Conservation (phyloP, 139 green algal species). For the Tetradesmus obliquus region DNA sequence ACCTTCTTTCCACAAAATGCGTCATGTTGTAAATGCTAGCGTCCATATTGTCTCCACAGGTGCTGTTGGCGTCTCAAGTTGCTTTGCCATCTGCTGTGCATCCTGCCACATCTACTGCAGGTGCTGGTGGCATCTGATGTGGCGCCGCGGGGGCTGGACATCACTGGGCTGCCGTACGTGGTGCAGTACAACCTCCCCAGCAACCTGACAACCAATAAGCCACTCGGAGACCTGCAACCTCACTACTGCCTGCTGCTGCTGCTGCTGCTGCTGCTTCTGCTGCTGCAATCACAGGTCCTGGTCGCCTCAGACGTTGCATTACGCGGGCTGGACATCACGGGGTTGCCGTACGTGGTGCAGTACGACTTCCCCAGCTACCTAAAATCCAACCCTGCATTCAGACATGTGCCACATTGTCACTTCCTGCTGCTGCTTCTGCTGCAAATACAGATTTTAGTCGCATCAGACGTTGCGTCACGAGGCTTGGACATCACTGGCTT, state of each 20-base stretch:
- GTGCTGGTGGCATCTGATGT: conserved; percentile 89
- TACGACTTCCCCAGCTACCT: conserved; percentile 89
- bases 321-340: conserved; percentile 82
- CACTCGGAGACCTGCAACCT: conserved; percentile 51
- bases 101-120: conserved; percentile 28
- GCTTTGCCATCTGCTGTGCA: background rate
- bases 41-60: background rate
- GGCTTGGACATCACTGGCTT: conserved; percentile 86
- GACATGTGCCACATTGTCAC: too few species aligned
- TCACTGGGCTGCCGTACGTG: conserved; percentile 81
- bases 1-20: background rate
- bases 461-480: conserved; percentile 86
- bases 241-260: background rate
- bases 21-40: background rate
- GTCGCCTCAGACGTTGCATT: conserved; percentile 88
- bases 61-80: background rate
- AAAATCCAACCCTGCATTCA: conserved; percentile 85
- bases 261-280: background rate
- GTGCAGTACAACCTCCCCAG: conserved; percentile 92
- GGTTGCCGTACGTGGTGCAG: conserved; percentile 88
- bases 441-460: conserved; percentile 77
- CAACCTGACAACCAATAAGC: conserved; percentile 83
- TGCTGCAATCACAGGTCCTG: conserved; percentile 62
- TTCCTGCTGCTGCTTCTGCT: too few species aligned
- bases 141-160: conserved; percentile 83